Evolutionary conservation across 768 basidiomycete genomes (phyloP), one percentile per base, ranked within the genome.

Genomic region (Lactifluus hygrophoroides): DNA sequence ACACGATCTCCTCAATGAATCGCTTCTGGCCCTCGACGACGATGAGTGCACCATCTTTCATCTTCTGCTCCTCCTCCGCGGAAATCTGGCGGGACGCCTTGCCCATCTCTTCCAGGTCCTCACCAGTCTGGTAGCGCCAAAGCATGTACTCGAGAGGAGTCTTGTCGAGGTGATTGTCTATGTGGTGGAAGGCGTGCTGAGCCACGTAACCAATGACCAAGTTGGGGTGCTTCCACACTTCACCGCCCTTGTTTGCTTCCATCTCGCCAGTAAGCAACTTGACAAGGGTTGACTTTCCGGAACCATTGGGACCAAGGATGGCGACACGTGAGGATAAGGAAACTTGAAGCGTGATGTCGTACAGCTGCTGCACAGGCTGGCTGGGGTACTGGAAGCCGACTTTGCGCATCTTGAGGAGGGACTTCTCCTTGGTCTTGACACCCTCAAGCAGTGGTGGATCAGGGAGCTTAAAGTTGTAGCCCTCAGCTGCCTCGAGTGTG

Each of bases 401-500:
- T 72, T 89, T 88, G 73, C 94, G 90, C 93, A 97, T 95, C 82
- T 97, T 97, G 64, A 96, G 75, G 67, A 97, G 77, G 61, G 83
- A 84, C 84, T 95, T 97, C 78, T 97, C 94, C 82, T 97, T 97
- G 69, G 94, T 97, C 88, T 97, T 97, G 78, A 97, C 94, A 88
- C 94, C 94, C 65, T 97, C 94, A 62, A 97, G 88, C 64, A 97
- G 85, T 70, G 94, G 94, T 54, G 94, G 94, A 70, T 92, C 87
- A 57, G 94, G 94, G 67, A 97, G 85, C 84, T 93, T 94, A 86
- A 96, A 97, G 77, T 84, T 88, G 85, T 97, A 97, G 80, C 95
- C 91, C 77, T 95, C 94, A 53, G 84, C 82, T 58, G 94, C 91
- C 76, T 95, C 85, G 66, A 97, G 90, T 61, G 88, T 90, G 80